Base-by-base conservation (phyloP, 2,329 filamentous ascomycete species). In the Aphanocladium album region DNA sequence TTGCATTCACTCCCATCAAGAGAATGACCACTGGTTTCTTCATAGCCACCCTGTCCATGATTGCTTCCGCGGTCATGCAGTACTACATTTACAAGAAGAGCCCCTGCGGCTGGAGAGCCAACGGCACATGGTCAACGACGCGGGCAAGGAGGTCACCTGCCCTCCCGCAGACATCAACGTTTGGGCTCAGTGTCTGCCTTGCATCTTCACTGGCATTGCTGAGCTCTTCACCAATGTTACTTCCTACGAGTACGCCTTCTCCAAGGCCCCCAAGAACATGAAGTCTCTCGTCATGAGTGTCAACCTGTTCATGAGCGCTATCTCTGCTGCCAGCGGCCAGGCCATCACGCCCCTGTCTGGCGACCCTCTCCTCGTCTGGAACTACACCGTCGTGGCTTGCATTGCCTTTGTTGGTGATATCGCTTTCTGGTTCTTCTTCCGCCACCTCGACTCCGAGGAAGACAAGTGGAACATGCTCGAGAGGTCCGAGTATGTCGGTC, bases 221-320 rank as follows among this genome's bases (percentile, higher is more conserved):
- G 81, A 83, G 72, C 80, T 83, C 58, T 78, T 83, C 65, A 77
- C 80, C 64, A 81, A 81, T 67, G 79, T 83, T 62, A 82, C 81
- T 17, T 86, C 85, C 1, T 84, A 89, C 64, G 89, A 91, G 71
- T 91, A 90, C 64, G 89, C 89, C 37, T 92, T 86, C 77, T 87
- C 86, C 71, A 90, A 91, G 74, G 88, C 89, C 0, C 89, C 89
- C 27, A 84, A 83, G 68, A 91, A 91, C 77, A 93, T 93, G 89
- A 87, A 88, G 65, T 89, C 86, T 1, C 79, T 92, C n/a, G 88
- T 93, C 67, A 80, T 83, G 73, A 83, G 84, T 21, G 78, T 91
- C 67, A 86, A 86, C 69, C 79, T 91, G 43, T 87, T 89, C 77
- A 90, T 85, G 80, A 86, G 80, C 33, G 89, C 88, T 61, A 79